Conservation (phyloP, 495 filamentous ascomycete genomes). For the Aspergillus sclerotiicarbonarius region DNA sequence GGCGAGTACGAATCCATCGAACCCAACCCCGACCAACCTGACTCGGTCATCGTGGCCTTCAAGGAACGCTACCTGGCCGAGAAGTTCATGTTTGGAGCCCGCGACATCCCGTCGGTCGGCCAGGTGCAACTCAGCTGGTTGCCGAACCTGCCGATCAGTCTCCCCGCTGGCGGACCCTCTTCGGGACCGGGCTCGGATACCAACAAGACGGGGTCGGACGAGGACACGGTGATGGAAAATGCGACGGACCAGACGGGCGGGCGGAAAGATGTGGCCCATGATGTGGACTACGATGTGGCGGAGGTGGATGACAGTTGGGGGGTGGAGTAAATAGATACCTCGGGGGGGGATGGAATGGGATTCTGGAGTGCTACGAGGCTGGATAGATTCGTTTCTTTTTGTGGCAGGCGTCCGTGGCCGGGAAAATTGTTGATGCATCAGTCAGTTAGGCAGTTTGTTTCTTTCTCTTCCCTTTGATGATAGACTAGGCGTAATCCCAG, state of each 20-base stretch:
- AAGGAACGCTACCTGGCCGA: constrained; percentile 89
- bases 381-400: neutral
- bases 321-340: constrained; percentile 18
- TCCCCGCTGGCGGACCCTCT: neutral
- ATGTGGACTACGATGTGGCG: constrained; percentile 54
- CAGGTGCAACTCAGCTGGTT: constrained; percentile 78
- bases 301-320: constrained; percentile 52
- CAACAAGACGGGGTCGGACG: constrained; percentile 30
- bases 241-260: constrained; percentile 20
- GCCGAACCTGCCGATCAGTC: constrained; percentile 40
- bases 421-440: neutral
- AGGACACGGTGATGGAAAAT: constrained; percentile 43
- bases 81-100: constrained; percentile 69
- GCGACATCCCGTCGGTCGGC: constrained; percentile 70
- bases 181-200: constrained; percentile 12
- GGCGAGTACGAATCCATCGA: constrained; percentile 81
- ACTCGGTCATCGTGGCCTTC: constrained; percentile 70
- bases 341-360: constrained; percentile 4
- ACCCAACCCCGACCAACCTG: constrained; percentile 53
- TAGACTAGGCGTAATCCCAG: neutral
- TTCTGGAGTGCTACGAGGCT: neutral
- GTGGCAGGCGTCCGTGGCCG: neutral
- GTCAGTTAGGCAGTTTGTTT: neutral
- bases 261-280: constrained; percentile 19
- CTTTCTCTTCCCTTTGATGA: neutral